A percentile compares a stretch with the other conserved stretches of the same genome.
Conservation (phyloP, 306 rosid genomes). For the Vigna angularis region DNA sequence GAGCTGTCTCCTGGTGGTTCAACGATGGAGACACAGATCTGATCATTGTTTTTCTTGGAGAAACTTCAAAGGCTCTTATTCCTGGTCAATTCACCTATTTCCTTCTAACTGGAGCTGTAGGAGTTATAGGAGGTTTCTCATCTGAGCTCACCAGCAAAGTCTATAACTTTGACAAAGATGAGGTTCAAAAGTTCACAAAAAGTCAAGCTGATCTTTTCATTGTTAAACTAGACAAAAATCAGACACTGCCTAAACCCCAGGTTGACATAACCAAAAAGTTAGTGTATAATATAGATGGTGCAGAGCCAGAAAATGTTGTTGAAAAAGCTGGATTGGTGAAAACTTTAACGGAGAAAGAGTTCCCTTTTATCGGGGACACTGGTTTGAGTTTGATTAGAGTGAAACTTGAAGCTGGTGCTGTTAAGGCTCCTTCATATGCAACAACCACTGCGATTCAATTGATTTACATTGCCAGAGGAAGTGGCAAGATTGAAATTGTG, state of each 20-base stretch:
- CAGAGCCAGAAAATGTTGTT: slow-evolving; percentile 20
- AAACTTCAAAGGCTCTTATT: slow-evolving; percentile 50
- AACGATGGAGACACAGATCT: slow-evolving; percentile 62
- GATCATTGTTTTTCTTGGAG: slow-evolving; percentile 53
- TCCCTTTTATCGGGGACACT: slow-evolving; percentile 58
- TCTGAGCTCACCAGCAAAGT: slow-evolving; percentile 47
- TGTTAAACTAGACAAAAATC: slow-evolving; percentile 39
- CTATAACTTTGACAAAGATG: slow-evolving; percentile 43
- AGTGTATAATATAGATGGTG: slow-evolving; percentile 53
- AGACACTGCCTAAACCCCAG: slow-evolving; percentile 53
- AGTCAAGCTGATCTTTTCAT: slow-evolving; percentile 56
- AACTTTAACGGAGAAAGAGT: slow-evolving; percentile 46
- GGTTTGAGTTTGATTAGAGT: slow-evolving; percentile 54
- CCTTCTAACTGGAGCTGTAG: slow-evolving; percentile 52
- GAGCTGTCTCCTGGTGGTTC: slow-evolving; percentile 79
- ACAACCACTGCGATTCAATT: slow-evolving; percentile 50
- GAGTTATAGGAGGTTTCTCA: slow-evolving; percentile 56
- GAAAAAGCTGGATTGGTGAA: slow-evolving; percentile 44
- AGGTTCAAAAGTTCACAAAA: slow-evolving; percentile 48
- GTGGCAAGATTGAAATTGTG: slow-evolving; percentile 59
- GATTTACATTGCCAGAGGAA: slow-evolving; percentile 59
- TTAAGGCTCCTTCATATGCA: slow-evolving; percentile 51
- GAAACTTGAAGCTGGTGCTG: slow-evolving; percentile 52
- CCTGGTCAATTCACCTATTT: slow-evolving; percentile 64
- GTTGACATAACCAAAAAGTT: slow-evolving; percentile 16